A percentile compares a stretch with the other conserved stretches of the same genome.
Conservation (phyloP, 441 rosid genomes). For the Euphorbia celastroides region DNA sequence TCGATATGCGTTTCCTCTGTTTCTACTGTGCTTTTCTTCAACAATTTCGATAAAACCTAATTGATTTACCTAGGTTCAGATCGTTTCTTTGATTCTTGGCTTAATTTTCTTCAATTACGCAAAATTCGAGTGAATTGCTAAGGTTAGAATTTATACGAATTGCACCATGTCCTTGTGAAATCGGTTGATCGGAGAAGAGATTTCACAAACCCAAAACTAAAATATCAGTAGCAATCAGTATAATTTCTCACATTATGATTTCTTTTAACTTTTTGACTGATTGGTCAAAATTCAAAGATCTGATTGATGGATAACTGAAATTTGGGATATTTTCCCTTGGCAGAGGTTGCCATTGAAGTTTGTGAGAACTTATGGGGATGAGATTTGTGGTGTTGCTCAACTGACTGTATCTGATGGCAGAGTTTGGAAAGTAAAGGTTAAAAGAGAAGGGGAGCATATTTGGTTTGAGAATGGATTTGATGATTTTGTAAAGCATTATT, state of each 20-base stretch:
- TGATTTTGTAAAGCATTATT: slow-evolving; percentile 19
- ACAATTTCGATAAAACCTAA: too few species aligned
- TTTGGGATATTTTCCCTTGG: background rate
- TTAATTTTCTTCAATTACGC: background rate
- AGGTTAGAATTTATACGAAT: background rate
- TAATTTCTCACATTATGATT: too few species aligned
- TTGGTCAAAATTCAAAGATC: too few species aligned
- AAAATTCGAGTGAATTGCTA: too few species aligned
- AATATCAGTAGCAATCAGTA: too few species aligned
- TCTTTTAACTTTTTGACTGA: too few species aligned
- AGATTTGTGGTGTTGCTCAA: slow-evolving; percentile 9
- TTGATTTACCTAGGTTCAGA: background rate
- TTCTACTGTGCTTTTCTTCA: too few species aligned
- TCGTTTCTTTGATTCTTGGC: background rate
- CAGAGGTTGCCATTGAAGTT: slow-evolving; percentile 25
- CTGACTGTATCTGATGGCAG: slow-evolving; percentile 6
- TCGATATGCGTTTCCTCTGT: too few species aligned
- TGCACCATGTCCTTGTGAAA: background rate
- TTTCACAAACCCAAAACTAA: too few species aligned
- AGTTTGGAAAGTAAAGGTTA: slow-evolving; percentile 9
- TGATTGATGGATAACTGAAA: too few species aligned
- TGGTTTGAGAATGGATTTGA: slow-evolving; percentile 23
- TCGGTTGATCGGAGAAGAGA: too few species aligned
- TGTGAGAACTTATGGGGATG: slow-evolving; percentile 16
- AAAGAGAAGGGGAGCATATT: background rate